These are phyloP conservation scores for Kockiozyma suomiensis DNA, from an alignment of 805 yeast species.

Conservation along the genomic window DNA sequence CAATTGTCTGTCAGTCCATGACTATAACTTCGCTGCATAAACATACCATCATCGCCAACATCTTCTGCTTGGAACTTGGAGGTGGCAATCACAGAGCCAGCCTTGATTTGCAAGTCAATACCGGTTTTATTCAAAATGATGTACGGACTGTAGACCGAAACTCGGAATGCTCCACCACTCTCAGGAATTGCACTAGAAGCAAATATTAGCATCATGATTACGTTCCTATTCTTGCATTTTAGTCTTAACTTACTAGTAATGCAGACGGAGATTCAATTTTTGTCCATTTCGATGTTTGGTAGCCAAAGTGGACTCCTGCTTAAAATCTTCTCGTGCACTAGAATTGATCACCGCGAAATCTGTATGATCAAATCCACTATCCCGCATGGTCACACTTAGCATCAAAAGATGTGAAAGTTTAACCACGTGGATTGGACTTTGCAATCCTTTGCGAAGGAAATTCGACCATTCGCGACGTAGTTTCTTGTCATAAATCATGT, in stretches of 20 bases:
- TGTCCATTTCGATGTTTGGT: conserved; percentile 69
- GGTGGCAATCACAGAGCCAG: conserved; percentile 55
- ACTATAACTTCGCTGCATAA: not conserved
- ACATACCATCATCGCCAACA: conserved; percentile 16
- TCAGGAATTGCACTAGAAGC: conserved; percentile 42
- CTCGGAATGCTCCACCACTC: conserved; percentile 61
- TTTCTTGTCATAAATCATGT: conserved; percentile 75
- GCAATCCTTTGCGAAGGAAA: conserved; percentile 61
- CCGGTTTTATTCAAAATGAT: conserved; percentile 81
- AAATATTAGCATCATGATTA: not conserved
- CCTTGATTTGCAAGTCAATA: conserved; percentile 58
- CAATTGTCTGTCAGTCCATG: not conserved
- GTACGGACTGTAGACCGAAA: conserved; percentile 82
- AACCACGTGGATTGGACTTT: conserved; percentile 78
- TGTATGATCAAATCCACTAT: conserved; percentile 62
- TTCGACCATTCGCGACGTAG: conserved; percentile 68
- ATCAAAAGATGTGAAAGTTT: conserved; percentile 70
- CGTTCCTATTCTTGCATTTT: not conserved
- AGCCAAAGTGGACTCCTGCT: conserved; percentile 55
- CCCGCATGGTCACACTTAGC: conserved; percentile 59
- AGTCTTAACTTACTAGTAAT: conserved; percentile 51
- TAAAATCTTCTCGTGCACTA: conserved; percentile 57
- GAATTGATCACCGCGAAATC: conserved; percentile 69
- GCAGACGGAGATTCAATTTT: conserved; percentile 60
- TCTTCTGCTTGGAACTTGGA: conserved; percentile 41